Conservation (phyloP, 768 basidiomycete genomes). For the Cubamyces sp. region DNA sequence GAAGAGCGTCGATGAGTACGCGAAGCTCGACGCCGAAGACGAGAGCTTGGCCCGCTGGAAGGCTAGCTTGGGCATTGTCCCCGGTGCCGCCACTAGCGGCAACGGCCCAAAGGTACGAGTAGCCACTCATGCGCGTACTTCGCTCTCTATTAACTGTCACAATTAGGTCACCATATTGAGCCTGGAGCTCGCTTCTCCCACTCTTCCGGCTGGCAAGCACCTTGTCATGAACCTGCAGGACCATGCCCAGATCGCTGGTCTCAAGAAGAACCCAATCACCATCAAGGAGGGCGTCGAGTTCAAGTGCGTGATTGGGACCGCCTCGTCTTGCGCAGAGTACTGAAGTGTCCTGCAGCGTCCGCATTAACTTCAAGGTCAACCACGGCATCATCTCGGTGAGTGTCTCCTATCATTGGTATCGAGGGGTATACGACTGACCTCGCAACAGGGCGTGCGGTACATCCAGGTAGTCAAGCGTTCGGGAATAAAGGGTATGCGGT, state of each 20-base stretch:
- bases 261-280: conserved; percentile 76
- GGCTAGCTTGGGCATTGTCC: conserved; percentile 83
- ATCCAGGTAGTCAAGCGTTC: conserved; percentile 86
- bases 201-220: conserved; percentile 59
- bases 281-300: conserved; percentile 91
- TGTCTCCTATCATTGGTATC: not conserved
- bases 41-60: conserved; percentile 97
- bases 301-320: conserved; percentile 55
- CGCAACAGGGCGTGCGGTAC: conserved; percentile 73
- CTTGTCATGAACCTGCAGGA: conserved; percentile 72
- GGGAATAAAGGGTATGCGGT: conserved; percentile 64
- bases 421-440: conserved; percentile 20
- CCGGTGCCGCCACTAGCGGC: conserved; percentile 47
- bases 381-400: conserved; percentile 84
- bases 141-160: conserved; percentile 1
- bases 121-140: conserved; percentile 7
- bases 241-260: conserved; percentile 47
- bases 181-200: conserved; percentile 80
- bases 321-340: not conserved
- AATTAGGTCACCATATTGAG: conserved; percentile 69
- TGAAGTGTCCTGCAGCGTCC: conserved; percentile 53
- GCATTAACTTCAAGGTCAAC: conserved; percentile 85
- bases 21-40: conserved; percentile 84
- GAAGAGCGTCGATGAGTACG: conserved; percentile 82
- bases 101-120: conserved; percentile 66